These are phyloP conservation scores for Wolfiporia cocos DNA, from an alignment of 1,284 basidiomycete species.

Conservation along the genomic window DNA sequence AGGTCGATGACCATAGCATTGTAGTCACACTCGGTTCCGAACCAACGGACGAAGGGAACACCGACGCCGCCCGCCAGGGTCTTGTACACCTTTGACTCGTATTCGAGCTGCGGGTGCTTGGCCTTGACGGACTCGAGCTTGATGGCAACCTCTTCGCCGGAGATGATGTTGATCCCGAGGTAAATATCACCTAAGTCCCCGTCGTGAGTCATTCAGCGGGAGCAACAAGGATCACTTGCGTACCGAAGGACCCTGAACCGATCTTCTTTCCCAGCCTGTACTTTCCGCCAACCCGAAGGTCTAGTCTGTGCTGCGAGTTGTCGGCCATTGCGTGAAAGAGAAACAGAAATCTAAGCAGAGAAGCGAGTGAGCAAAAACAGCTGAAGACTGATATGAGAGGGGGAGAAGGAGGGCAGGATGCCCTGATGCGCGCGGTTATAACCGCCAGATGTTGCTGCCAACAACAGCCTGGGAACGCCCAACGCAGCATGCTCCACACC, in stretches of 20 bases:
- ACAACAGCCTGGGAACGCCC: constrained; percentile 14
- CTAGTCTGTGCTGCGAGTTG: constrained; percentile 68
- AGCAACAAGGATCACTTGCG: constrained; percentile 23
- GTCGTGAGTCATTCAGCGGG: constrained; percentile 1
- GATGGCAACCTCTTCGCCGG: constrained; percentile 99
- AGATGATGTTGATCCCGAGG: constrained; percentile 99
- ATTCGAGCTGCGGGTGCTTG: constrained; percentile 99
- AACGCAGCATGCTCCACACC: constrained; percentile 16
- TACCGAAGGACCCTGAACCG: constrained; percentile 97
- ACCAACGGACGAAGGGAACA: constrained; percentile 97
- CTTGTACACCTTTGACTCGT: constrained; percentile 97
- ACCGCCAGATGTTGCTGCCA: background rate
- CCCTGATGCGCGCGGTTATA: background rate
- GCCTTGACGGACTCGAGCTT: constrained; percentile 99
- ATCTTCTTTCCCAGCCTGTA: constrained; percentile 99
- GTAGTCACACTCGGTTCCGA: constrained; percentile 98
- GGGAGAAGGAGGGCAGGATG: constrained; percentile 6
- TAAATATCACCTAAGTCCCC: constrained; percentile 90
- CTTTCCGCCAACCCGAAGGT: constrained; percentile 96
- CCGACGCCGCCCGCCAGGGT: constrained; percentile 97
- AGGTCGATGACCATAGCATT: constrained; percentile 99
- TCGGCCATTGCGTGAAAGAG: constrained; percentile 52
- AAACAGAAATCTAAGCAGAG: constrained; percentile 5
- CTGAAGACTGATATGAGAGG: constrained; percentile 7
- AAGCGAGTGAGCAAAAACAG: constrained; percentile 2